These are phyloP conservation scores for Amanita fuliginea DNA, from an alignment of 768 basidiomycete genomes.

Conservation along the genomic window DNA sequence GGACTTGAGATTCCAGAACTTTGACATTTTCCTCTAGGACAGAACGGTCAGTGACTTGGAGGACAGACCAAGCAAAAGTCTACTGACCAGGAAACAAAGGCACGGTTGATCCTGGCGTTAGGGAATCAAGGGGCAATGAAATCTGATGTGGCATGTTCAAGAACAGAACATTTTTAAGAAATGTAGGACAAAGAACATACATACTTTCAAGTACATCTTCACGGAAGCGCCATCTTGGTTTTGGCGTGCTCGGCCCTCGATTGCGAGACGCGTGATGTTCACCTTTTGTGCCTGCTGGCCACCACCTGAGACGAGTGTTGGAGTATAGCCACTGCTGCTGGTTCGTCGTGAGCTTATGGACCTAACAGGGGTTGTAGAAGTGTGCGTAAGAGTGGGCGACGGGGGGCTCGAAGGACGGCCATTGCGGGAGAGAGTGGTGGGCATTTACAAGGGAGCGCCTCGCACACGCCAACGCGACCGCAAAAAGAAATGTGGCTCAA, in stretches of 20 bases:
- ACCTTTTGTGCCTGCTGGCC: conserved; percentile 32
- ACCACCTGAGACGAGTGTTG: conserved; percentile 33
- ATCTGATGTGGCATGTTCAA: conserved; percentile 28
- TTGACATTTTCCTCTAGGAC: conserved; percentile 68
- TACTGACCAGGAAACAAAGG: conserved; percentile 65
- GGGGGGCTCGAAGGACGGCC: conserved; percentile 4
- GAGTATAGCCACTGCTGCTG: conserved; percentile 28
- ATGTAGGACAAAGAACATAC: conserved; percentile 14
- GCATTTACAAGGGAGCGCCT: background rate
- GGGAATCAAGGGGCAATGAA: conserved; percentile 52
- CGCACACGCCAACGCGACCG: conserved; percentile 6
- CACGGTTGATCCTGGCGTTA: conserved; percentile 56
- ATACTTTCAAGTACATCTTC: conserved; percentile 70
- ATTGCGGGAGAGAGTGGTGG: background rate
- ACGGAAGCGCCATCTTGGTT: conserved; percentile 56
- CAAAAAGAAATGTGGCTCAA: conserved; percentile 7
- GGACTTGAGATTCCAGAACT: conserved; percentile 60
- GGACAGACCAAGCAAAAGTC: conserved; percentile 10
- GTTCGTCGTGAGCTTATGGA: conserved; percentile 13
- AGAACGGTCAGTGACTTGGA: background rate
- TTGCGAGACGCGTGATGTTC: conserved; percentile 61
- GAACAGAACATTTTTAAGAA: background rate
- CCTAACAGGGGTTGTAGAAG: conserved; percentile 9
- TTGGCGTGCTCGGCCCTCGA: conserved; percentile 64
- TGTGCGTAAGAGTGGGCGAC: background rate